Conservation (phyloP, 2,329 filamentous ascomycete genomes). For the Didymella glomerata region DNA sequence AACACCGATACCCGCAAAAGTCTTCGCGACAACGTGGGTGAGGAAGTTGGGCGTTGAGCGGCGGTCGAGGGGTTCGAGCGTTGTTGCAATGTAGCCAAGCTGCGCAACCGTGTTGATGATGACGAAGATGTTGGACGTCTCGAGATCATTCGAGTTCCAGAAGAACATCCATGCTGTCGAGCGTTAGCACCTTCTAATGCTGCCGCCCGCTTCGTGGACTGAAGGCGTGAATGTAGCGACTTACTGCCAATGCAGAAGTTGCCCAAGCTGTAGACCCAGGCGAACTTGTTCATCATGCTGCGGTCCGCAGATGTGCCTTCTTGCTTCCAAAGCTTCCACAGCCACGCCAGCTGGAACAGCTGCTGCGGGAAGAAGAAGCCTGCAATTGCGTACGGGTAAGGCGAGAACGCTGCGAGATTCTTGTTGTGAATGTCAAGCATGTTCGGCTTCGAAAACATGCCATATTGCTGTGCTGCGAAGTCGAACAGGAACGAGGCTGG, state of each 20-base stretch:
- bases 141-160: constrained; percentile 64
- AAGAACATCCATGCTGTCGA: constrained; percentile 66
- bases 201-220: neutral
- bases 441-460: constrained; percentile 64
- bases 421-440: constrained; percentile 68
- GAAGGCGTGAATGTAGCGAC: constrained; percentile 29
- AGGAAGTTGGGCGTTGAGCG: constrained; percentile 61
- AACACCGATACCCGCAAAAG: constrained; percentile 68
- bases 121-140: constrained; percentile 64
- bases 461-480: constrained; percentile 68
- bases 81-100: constrained; percentile 62
- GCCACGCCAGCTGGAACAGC: constrained; percentile 65
- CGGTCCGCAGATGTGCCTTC: constrained; percentile 57
- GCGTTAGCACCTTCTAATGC: neutral
- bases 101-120: constrained; percentile 64
- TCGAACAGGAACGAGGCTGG: constrained; percentile 64
- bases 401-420: constrained; percentile 67
- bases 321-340: constrained; percentile 64
- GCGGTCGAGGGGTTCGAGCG: constrained; percentile 61
- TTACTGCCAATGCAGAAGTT: constrained; percentile 67
- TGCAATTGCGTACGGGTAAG: constrained; percentile 66
- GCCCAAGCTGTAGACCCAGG: constrained; percentile 64
- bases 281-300: constrained; percentile 62
- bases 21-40: constrained; percentile 66
- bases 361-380: constrained; percentile 70